Conservation (phyloP, 2,329 filamentous ascomycete genomes). For the Xylaria sp. region DNA sequence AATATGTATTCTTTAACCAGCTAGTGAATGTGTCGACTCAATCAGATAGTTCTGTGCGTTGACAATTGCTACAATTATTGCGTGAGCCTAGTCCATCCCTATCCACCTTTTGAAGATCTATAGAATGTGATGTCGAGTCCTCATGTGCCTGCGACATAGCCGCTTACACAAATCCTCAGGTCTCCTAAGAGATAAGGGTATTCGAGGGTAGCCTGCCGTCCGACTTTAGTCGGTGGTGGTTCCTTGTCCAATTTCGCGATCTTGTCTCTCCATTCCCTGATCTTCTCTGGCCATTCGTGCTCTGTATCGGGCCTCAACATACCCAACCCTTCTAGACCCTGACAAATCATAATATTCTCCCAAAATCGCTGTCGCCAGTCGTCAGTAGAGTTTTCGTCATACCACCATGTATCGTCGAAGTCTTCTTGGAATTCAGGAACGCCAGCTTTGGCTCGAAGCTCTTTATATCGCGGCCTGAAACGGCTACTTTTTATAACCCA, state of each 20-base stretch:
- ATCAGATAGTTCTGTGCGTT: too few species aligned
- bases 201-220: slow-evolving; percentile 24
- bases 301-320: slow-evolving; percentile 30
- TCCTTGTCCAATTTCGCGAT: slow-evolving; percentile 31
- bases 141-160: background rate
- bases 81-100: too few species aligned
- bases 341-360: slow-evolving; percentile 37
- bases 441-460: slow-evolving; percentile 24
- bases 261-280: slow-evolving; percentile 32
- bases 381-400: background rate
- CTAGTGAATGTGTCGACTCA: too few species aligned
- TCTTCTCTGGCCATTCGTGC: slow-evolving; percentile 28
- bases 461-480: slow-evolving; percentile 20
- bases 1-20: too few species aligned
- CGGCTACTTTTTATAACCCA: slow-evolving; percentile 29
- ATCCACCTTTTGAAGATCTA: too few species aligned
- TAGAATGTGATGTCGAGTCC: background rate
- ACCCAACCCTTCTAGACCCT: slow-evolving; percentile 35
- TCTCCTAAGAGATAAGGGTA: slow-evolving; percentile 38
- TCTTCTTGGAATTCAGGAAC: slow-evolving; percentile 22
- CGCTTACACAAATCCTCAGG: slow-evolving; percentile 16
- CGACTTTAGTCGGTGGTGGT: slow-evolving; percentile 17
- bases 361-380: slow-evolving; percentile 30
- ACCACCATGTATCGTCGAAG: slow-evolving; percentile 16
- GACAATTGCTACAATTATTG: too few species aligned